Evolutionary conservation across 495 filamentous ascomycete genomes (phyloP).

Genomic region (Hapsidospora chrysogenum): DNA sequence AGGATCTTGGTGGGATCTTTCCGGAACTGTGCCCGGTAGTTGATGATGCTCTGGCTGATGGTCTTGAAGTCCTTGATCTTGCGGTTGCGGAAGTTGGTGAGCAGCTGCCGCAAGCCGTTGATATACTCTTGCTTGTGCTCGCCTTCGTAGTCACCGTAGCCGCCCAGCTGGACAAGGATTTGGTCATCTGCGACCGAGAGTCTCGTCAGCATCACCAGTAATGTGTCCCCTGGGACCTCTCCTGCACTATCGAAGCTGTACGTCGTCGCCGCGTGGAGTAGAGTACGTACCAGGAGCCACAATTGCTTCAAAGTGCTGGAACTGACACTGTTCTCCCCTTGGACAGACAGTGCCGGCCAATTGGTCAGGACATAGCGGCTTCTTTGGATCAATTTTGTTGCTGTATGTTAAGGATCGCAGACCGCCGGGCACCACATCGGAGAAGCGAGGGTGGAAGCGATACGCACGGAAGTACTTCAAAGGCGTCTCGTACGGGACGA

Average conservation of each 20-base stretch:
- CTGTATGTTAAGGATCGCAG: slow-evolving; percentile 87
- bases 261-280: slow-evolving; percentile 3
- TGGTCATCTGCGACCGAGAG: slow-evolving; percentile 73
- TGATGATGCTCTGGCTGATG: slow-evolving; percentile 67
- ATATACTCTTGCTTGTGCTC: slow-evolving; percentile 59
- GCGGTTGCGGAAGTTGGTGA: slow-evolving; percentile 55
- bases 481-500: slow-evolving; percentile 68
- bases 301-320: slow-evolving; percentile 72
- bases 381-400: slow-evolving; percentile 61
- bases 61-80: slow-evolving; percentile 66
- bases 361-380: slow-evolving; percentile 58
- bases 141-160: slow-evolving; percentile 49
- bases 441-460: slow-evolving; percentile 69
- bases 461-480: slow-evolving; percentile 70
- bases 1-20: slow-evolving; percentile 34
- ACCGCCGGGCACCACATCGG: slow-evolving; percentile 50
- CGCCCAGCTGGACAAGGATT: slow-evolving; percentile 70
- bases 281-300: slow-evolving; percentile 59
- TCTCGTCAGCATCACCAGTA: slow-evolving; percentile 41
- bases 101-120: slow-evolving; percentile 55
- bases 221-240: too few species aligned
- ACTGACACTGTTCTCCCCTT: slow-evolving; percentile 43
- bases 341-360: slow-evolving; percentile 61
- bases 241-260: too few species aligned
- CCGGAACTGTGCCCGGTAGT: slow-evolving; percentile 48